Conservation (phyloP, 2,329 filamentous ascomycete genomes). For the Periconia sp. region DNA sequence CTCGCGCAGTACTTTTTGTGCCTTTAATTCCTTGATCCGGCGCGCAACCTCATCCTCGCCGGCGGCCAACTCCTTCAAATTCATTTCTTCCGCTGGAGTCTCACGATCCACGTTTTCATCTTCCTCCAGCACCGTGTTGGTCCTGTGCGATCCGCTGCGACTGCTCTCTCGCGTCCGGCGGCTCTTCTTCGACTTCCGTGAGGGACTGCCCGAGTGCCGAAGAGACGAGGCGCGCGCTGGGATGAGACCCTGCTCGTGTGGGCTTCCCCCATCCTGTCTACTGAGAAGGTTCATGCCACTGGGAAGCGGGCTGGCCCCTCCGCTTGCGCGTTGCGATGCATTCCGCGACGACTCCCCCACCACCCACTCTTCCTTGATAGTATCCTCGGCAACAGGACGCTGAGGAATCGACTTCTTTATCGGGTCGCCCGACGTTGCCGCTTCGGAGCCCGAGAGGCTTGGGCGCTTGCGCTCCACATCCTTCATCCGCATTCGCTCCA, state of each 20-base stretch:
- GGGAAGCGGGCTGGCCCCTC: constrained; percentile 34
- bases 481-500: constrained; percentile 65
- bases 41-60: constrained; percentile 60
- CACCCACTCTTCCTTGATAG: constrained; percentile 40
- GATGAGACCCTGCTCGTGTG: constrained; percentile 32
- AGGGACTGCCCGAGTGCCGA: constrained; percentile 34
- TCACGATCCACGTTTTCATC: constrained; percentile 27
- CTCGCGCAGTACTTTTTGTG: constrained; percentile 59
- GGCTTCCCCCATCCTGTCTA: constrained; percentile 24
- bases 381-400: constrained; percentile 37
- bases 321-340: constrained; percentile 27
- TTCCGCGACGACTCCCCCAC: constrained; percentile 30
- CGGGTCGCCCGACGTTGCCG: constrained; percentile 34
- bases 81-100: constrained; percentile 25
- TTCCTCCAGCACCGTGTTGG: constrained; percentile 29
- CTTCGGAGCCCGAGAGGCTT: constrained; percentile 46
- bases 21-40: constrained; percentile 59
- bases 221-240: constrained; percentile 39
- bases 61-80: constrained; percentile 36
- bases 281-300: constrained; percentile 29
- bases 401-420: constrained; percentile 24
- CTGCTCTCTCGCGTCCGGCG: constrained; percentile 22
- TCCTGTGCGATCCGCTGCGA: constrained; percentile 30
- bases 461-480: constrained; percentile 63
- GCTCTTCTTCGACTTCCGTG: constrained; percentile 32